Conservation (phyloP, 495 filamentous ascomycete genomes). For the Hypoxylon intermedium region DNA sequence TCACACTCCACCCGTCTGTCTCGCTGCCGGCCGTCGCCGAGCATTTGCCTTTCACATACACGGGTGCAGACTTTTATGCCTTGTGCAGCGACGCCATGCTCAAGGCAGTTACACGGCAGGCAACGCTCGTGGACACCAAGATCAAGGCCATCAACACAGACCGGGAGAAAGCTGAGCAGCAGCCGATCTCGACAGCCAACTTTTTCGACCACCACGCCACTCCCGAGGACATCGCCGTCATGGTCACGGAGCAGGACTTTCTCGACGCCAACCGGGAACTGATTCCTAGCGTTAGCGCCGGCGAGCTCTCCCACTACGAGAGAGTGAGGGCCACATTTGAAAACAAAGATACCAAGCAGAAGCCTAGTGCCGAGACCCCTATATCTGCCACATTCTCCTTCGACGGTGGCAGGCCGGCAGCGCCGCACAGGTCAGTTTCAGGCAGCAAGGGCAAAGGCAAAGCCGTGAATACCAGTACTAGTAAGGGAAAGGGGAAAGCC, state of each 20-base stretch:
- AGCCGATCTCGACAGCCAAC: constrained; percentile 77
- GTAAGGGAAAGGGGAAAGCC: constrained; percentile 51
- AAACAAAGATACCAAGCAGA: constrained; percentile 44
- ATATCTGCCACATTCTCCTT: constrained; percentile 13
- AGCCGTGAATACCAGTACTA: constrained; percentile 40
- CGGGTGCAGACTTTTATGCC: constrained; percentile 95
- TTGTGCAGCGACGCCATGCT: constrained; percentile 98
- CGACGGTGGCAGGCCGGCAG: constrained; percentile 41
- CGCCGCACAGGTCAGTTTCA: constrained; percentile 32
- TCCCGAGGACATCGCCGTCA: constrained; percentile 80
- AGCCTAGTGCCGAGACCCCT: constrained; percentile 26
- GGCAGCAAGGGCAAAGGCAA: constrained; percentile 64
- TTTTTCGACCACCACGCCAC: constrained; percentile 94
- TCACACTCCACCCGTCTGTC: constrained; percentile 77
- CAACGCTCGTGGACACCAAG: constrained; percentile 82
- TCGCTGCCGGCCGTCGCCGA: constrained; percentile 78
- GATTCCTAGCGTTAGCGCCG: constrained; percentile 89
- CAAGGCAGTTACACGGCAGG: constrained; percentile 94
- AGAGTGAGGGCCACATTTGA: constrained; percentile 84
- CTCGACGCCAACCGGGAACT: constrained; percentile 78
- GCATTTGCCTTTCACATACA: constrained; percentile 90
- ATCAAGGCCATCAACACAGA: constrained; percentile 67
- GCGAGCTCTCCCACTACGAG: constrained; percentile 92
- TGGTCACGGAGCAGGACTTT: constrained; percentile 90
- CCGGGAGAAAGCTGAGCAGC: constrained; percentile 43